Conservation (phyloP, 306 rosid genomes). For the Cicer pinnatifidum region DNA sequence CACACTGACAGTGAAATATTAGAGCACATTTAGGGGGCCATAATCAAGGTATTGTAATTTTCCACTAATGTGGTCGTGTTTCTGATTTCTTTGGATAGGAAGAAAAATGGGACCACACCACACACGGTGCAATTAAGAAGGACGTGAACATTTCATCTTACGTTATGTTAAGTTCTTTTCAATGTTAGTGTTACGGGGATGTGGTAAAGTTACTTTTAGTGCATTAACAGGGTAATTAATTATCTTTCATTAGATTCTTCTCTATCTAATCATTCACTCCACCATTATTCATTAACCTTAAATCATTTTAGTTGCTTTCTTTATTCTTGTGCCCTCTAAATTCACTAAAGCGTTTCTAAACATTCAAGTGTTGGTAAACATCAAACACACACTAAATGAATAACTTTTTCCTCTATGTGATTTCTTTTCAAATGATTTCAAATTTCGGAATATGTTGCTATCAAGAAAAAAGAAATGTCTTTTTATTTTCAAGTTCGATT, state of each 20-base stretch:
- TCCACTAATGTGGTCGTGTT: slow-evolving; percentile 26
- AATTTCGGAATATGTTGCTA: too few species aligned
- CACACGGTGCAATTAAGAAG: slow-evolving; percentile 10
- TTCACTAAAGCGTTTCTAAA: neutral
- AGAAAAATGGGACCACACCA: slow-evolving; percentile 30
- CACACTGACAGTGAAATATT: slow-evolving; percentile 5
- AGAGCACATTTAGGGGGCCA: neutral
- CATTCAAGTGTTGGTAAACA: slow-evolving; percentile 19
- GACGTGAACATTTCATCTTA: slow-evolving; percentile 36
- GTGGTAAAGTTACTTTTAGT: slow-evolving; percentile 11
- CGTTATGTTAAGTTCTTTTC: slow-evolving; percentile 39
- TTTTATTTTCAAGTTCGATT: too few species aligned
- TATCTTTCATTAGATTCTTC: slow-evolving; percentile 37
- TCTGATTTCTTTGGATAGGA: slow-evolving; percentile 22
- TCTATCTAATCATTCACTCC: slow-evolving; percentile 37
- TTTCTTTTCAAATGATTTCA: slow-evolving; percentile 29
- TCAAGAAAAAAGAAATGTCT: too few species aligned
- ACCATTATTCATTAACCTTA: slow-evolving; percentile 10
- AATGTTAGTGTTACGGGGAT: slow-evolving; percentile 12
- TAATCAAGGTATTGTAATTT: slow-evolving; percentile 17
- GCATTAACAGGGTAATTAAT: slow-evolving; percentile 1
- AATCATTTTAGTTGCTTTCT: slow-evolving; percentile 32
- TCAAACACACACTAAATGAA: slow-evolving; percentile 28
- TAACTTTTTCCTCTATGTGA: neutral
- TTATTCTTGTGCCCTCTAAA: neutral